These are phyloP conservation scores for Glomus cerebriforme DNA, from an alignment of 192 early-diverging fungal species.

Conservation along the genomic window DNA sequence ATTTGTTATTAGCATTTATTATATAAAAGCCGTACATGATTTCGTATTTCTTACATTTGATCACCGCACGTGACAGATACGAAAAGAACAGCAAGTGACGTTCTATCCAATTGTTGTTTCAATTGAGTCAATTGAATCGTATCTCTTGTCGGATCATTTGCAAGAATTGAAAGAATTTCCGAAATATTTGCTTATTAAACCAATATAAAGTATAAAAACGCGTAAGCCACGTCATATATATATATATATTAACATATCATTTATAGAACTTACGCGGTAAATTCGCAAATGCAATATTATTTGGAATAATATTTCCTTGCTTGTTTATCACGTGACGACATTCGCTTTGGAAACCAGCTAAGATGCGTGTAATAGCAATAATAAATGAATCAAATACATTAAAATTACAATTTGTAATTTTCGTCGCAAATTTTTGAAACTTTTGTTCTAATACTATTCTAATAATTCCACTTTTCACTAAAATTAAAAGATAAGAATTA, in stretches of 20 bases:
- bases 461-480: not conserved
- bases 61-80: not conserved
- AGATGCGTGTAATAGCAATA: not conserved
- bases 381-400: conserved; percentile 3
- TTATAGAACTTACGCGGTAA: conserved; percentile 6
- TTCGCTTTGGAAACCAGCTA: not conserved
- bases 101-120: conserved; percentile 10
- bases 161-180: not conserved
- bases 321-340: not conserved
- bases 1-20: no score
- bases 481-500: not conserved
- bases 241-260: not conserved
- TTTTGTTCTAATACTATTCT: not conserved
- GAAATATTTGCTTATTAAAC: not conserved
- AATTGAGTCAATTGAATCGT: not conserved
- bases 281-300: not conserved
- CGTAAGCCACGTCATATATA: not conserved
- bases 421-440: not conserved
- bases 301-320: not conserved
- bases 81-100: conserved; percentile 20
- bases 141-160: not conserved
- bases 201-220: not conserved
- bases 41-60: not conserved
- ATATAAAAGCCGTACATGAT: no score
- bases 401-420: not conserved